A percentile compares a stretch with the other conserved stretches of the same genome.
Conservation (phyloP, 1,139 yeast genomes). For the Blastobotrys elegans region DNA sequence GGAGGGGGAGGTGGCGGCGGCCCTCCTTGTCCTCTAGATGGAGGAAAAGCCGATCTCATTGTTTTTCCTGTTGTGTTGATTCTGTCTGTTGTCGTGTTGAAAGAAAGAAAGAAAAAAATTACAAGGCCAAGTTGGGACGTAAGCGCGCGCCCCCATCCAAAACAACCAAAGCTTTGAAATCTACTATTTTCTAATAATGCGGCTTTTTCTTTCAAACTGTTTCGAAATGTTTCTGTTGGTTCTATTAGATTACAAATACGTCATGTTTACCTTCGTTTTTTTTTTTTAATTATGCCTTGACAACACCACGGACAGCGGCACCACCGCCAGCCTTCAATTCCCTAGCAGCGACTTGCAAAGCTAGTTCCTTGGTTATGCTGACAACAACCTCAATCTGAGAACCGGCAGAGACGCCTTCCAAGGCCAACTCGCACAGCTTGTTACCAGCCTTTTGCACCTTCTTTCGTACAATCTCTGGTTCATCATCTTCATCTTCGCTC, state of each 20-base stretch:
- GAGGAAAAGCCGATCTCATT: constrained; percentile 10
- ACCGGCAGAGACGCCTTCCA: constrained; percentile 68
- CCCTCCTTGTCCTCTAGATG: not conserved
- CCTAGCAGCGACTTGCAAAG: constrained; percentile 77
- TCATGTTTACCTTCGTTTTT: not conserved
- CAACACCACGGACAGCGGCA: constrained; percentile 32
- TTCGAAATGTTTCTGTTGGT: too few species aligned
- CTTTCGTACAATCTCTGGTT: constrained; percentile 72
- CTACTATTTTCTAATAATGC: too few species aligned
- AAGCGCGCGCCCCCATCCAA: too few species aligned
- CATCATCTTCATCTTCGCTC: constrained; percentile 57
- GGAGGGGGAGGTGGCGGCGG: constrained; percentile 7
- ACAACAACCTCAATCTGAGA: constrained; percentile 70
- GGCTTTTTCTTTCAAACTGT: too few species aligned
- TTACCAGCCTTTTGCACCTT: constrained; percentile 71
- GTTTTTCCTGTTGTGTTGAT: not conserved
- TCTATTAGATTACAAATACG: not conserved
- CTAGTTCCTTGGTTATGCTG: constrained; percentile 80
- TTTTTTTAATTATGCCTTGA: constrained; percentile 12
- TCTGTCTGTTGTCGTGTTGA: not conserved
- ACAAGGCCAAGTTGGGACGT: not conserved
- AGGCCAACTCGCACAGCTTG: constrained; percentile 71
- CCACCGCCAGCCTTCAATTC: constrained; percentile 65
- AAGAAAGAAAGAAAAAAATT: not conserved
- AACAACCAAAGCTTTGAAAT: too few species aligned